Evolutionary conservation across 805 yeast species (phyloP), one percentile per base, ranked within the genome.

Genomic region (Candida sanyiensis): DNA sequence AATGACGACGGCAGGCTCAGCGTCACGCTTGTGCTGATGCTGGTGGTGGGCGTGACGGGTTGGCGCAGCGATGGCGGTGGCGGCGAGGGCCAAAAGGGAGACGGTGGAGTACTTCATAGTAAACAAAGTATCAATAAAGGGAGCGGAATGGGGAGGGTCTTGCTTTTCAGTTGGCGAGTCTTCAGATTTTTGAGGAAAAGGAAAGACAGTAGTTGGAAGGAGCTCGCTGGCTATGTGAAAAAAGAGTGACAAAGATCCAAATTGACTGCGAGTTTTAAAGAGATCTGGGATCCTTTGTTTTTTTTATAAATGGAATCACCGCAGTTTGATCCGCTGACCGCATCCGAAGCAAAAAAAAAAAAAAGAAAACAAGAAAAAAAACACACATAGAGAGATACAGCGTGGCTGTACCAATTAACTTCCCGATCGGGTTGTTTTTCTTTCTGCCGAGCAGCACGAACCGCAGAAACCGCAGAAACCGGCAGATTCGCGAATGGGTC

Each of bases 11-110:
- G 62, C 70, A 15, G 66, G 39, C 26, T 42, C 40, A 35, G 44
- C 47, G 9, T 66, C 72, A 58, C 72, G 66, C 54, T 63, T 63
- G 52, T 67, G 71, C 32, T 49, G 48, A 46, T 67, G 71, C 32
- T 49, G 48, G 47, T 67, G 71, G 48, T 67, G 73, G 26, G 53
- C 51, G 46, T 69, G 45, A 33, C 35, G 74, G 17, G 54, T 47
- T 38, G 64, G 67, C 20, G 65, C 61, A 28, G 57, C 47, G 20
- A 58, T 46, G 9, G 50, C 48, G 9, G 46, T n/a, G 18, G 57
- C 33, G 33, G 58, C 56, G n/a, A 54, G 41, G 19, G 59, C 58
- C 40, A 52, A 46, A 23, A 63, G 43, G 24, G 64, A 47, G 22
- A 62, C 45, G 33, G 54, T 42, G 40, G 60, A 41, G 38, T 40